Evolutionary conservation across 208 protist genomes (phyloP).

Genomic region (Acanthamoeba sp.): DNA sequence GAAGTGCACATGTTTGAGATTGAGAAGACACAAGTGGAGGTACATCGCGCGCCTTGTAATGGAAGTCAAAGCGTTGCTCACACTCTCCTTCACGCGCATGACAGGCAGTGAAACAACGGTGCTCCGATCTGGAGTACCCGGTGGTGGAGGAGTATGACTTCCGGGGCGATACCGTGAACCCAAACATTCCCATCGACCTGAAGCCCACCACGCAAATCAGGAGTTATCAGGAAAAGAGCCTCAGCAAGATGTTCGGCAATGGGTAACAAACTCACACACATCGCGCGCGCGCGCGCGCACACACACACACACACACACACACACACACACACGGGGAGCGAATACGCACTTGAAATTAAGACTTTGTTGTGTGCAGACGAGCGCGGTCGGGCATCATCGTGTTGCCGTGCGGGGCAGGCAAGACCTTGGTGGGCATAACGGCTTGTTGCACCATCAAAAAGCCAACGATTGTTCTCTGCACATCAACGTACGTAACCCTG

Average conservation of each 20-base stretch:
- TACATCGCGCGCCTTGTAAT: too few relatives aligned
- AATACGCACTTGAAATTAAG: too few relatives aligned
- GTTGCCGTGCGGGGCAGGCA: constrained; percentile 99
- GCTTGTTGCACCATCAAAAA: constrained; percentile 97
- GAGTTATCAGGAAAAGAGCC: constrained; percentile 91
- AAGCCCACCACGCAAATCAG: constrained; percentile 89
- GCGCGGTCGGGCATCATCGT: constrained; percentile 97
- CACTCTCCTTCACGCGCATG: neutral
- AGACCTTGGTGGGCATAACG: constrained; percentile 99
- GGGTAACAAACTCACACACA: too few relatives aligned
- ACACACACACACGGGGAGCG: too few relatives aligned
- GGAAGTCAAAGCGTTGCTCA: neutral
- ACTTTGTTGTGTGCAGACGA: too few relatives aligned
- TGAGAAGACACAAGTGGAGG: constrained; percentile 39
- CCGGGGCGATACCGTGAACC: constrained; percentile 86
- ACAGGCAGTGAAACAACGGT: constrained; percentile 86
- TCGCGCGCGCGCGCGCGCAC: too few relatives aligned
- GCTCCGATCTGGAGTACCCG: constrained; percentile 87
- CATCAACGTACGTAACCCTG: constrained; percentile 92
- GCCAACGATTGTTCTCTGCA: constrained; percentile 84
- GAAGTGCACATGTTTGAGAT: constrained; percentile 71
- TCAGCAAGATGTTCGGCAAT: constrained; percentile 93
- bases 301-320: neutral
- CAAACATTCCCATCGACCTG: constrained; percentile 90
- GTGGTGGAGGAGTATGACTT: constrained; percentile 94